phyloP scores from a whole-genome alignment of 768 basidiomycete species.

The Psilocybe azurescens region DNA sequence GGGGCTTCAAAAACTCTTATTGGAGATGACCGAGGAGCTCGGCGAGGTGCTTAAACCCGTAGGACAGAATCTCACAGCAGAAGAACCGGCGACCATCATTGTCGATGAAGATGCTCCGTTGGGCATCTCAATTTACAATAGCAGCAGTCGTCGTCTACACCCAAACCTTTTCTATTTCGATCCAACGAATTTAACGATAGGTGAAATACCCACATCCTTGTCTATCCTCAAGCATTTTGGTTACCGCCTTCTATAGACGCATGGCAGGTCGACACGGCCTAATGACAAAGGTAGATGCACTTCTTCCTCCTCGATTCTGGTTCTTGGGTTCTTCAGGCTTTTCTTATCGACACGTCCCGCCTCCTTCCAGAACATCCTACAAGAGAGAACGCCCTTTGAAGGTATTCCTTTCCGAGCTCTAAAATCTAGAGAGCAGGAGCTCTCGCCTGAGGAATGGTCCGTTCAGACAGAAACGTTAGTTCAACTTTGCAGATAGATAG shows the following conservation, averaged over 20 bases:
- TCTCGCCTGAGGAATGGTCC: neutral
- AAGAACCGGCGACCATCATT: slow-evolving; percentile 31
- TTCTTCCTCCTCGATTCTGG: slow-evolving; percentile 32
- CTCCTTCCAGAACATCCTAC: slow-evolving; percentile 38
- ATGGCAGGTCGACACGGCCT: slow-evolving; percentile 25
- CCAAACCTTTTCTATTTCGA: slow-evolving; percentile 49
- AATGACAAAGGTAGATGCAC: slow-evolving; percentile 27
- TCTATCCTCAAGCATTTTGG: slow-evolving; percentile 15
- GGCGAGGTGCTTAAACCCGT: slow-evolving; percentile 23
- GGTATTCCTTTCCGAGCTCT: neutral
- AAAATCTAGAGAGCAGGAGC: neutral
- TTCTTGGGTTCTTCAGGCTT: slow-evolving; percentile 49
- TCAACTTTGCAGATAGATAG: neutral
- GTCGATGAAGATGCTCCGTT: slow-evolving; percentile 27
- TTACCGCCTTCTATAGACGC: slow-evolving; percentile 31
- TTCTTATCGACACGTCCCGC: slow-evolving; percentile 40
- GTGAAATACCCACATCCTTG: slow-evolving; percentile 25
- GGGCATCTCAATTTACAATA: slow-evolving; percentile 37
- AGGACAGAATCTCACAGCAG: slow-evolving; percentile 32
- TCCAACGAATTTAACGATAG: slow-evolving; percentile 40
- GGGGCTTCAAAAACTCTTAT: slow-evolving; percentile 33
- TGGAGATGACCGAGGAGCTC: slow-evolving; percentile 24
- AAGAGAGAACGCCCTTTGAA: slow-evolving; percentile 18
- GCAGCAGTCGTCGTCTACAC: slow-evolving; percentile 36
- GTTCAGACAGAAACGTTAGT: slow-evolving; percentile 9